Conservation (phyloP, 2,329 filamentous ascomycete species). For the Cryphonectria radicalis region DNA sequence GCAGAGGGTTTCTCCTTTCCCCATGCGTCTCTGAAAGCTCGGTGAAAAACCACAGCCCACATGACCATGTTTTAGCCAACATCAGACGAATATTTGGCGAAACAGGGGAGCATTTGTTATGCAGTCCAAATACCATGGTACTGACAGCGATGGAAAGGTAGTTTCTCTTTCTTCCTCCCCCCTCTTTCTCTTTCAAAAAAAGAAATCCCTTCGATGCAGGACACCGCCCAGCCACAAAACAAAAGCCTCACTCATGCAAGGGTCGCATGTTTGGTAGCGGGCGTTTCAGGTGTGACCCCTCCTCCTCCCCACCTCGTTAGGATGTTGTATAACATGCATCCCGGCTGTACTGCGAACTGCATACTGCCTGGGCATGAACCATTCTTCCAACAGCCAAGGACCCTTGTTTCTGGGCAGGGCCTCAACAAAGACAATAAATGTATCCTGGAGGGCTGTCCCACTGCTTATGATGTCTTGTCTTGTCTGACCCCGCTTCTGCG, state of each 20-base stretch:
- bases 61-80: neutral
- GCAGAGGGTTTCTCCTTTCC: no score
- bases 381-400: neutral
- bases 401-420: neutral
- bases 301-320: neutral
- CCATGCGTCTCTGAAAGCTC: neutral
- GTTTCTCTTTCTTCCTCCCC: neutral
- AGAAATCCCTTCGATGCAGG: neutral
- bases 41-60: neutral
- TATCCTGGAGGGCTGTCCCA: neutral
- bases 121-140: neutral
- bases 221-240: neutral
- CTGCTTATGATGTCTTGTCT: neutral
- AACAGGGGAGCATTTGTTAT: neutral
- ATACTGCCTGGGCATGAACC: slow-evolving; percentile 6
- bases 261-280: neutral
- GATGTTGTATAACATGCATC: neutral
- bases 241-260: neutral
- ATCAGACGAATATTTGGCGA: neutral
- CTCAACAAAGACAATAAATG: neutral
- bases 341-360: neutral
- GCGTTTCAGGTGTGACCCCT: neutral
- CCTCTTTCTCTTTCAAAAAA: neutral
- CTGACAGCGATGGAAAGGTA: neutral
- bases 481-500: neutral